phyloP scores from a whole-genome alignment of 2,329 filamentous ascomycete genomes.

The Pyrenophora teres region DNA sequence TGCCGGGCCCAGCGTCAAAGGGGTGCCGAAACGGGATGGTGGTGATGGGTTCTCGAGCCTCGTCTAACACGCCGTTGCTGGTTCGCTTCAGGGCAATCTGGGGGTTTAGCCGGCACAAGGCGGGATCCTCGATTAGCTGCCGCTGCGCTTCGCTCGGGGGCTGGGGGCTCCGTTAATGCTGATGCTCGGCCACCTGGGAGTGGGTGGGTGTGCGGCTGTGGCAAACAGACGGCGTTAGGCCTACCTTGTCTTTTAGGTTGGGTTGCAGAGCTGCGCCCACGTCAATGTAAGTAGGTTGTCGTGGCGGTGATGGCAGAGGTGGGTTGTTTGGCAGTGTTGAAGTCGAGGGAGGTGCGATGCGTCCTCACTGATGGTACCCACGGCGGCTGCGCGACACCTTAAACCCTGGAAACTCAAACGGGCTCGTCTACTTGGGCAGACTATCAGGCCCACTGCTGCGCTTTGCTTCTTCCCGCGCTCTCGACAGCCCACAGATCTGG shows the following conservation, averaged over 20 bases:
- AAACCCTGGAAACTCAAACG: conserved; percentile 35
- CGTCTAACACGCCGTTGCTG: conserved; percentile 41
- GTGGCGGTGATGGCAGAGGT: conserved; percentile 8
- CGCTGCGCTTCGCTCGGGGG: conserved; percentile 37
- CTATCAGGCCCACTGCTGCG: conserved; percentile 32
- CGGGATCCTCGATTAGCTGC: conserved; percentile 46
- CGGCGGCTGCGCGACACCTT: conserved; percentile 40
- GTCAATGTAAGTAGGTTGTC: conserved; percentile 15
- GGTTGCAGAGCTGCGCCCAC: conserved; percentile 15
- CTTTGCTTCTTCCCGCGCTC: conserved; percentile 47
- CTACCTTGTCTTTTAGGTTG: conserved; percentile 31
- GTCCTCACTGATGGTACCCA: conserved; percentile 27
- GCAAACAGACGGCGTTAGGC: conserved; percentile 29
- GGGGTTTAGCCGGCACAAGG: conserved; percentile 46
- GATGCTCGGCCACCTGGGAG: conserved; percentile 20
- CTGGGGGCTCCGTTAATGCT: conserved; percentile 36
- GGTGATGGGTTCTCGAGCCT: conserved; percentile 22
- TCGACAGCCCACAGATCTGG: conserved; percentile 46
- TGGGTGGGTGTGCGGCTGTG: conserved; percentile 19
- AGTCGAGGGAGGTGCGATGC: conserved; percentile 14
- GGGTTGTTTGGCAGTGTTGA: conserved; percentile 16
- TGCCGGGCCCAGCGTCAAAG: conserved; percentile 21
- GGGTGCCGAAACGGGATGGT: conserved; percentile 23
- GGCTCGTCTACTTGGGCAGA: conserved; percentile 32
- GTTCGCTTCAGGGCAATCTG: conserved; percentile 46